Evolutionary conservation across 1,284 basidiomycete species (phyloP).

Genomic region (Apiotrichum siamense): DNA sequence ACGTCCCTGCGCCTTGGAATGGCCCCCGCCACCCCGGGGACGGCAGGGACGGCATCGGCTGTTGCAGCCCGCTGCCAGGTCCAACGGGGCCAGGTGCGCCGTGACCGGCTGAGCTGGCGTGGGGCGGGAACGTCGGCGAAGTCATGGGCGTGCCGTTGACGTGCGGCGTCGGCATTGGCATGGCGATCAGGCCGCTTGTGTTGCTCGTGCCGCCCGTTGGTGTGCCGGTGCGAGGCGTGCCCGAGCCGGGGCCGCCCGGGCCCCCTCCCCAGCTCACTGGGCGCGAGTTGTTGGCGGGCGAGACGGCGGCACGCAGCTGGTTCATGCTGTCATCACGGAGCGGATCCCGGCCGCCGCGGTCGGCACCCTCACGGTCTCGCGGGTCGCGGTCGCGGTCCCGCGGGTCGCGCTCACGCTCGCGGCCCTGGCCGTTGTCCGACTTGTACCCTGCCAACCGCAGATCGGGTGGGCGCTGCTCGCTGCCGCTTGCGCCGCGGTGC

Average conservation of each 20-base stretch:
- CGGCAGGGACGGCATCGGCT: constrained; percentile 1
- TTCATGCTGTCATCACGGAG: background rate
- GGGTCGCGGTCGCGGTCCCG: background rate
- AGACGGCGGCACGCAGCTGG: background rate
- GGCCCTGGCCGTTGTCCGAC: constrained; percentile 18
- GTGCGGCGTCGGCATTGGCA: constrained; percentile 12
- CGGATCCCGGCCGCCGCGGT: background rate
- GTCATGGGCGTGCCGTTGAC: constrained; percentile 9
- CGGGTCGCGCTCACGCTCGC: constrained; percentile 5
- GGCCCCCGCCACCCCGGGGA: constrained; percentile 33
- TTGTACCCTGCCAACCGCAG: constrained; percentile 23
- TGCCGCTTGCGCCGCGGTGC: background rate
- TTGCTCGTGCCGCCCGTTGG: background rate
- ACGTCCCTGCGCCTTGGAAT: constrained; percentile 33
- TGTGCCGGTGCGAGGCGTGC: background rate
- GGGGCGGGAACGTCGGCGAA: background rate
- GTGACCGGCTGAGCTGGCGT: too few species aligned
- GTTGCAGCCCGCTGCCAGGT: background rate
- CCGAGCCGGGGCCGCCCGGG: background rate
- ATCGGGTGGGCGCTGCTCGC: constrained; percentile 14
- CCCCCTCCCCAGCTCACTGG: constrained; percentile 9
- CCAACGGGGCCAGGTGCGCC: too few species aligned
- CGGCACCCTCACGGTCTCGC: background rate
- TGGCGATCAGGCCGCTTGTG: background rate
- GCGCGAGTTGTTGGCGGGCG: constrained; percentile 3